Percentiles rank a stretch among this genome's conserved stretches.
These are phyloP conservation scores for Crithidia thermophila DNA, from an alignment of 208 protist genomes.

Conservation along the genomic window DNA sequence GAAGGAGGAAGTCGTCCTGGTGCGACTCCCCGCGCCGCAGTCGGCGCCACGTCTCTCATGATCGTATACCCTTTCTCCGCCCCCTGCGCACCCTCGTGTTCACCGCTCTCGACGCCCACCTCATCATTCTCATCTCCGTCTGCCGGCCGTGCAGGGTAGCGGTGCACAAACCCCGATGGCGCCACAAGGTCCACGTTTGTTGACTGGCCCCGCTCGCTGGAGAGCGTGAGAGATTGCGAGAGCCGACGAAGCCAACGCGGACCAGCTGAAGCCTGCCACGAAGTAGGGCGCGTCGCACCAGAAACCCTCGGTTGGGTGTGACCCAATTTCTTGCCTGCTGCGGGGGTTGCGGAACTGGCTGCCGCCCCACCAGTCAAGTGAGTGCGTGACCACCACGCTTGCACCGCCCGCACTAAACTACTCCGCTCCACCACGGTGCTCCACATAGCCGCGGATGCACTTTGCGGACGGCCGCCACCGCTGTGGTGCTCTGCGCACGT, in stretches of 20 bases:
- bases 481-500: not conserved
- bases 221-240: constrained; percentile 17
- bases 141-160: not conserved
- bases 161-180: not conserved
- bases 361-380: not conserved
- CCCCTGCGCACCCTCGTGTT: too few relatives aligned
- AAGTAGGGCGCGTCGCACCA: not conserved
- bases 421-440: not conserved
- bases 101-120: too few relatives aligned
- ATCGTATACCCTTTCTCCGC: too few relatives aligned
- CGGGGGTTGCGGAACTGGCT: too few relatives aligned
- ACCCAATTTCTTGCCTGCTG: too few relatives aligned
- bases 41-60: too few relatives aligned
- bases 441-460: too few relatives aligned
- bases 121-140: not conserved
- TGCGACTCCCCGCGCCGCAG: too few relatives aligned
- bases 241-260: constrained; percentile 2
- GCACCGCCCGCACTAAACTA: constrained; percentile 10
- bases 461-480: not conserved
- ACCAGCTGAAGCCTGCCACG: constrained; percentile 10
- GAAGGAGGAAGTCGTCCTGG: too few relatives aligned
- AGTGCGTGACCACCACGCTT: constrained; percentile 15
- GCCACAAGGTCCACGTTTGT: constrained; percentile 3
- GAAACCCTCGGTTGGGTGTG: too few relatives aligned
- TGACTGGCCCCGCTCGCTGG: constrained; percentile 11